Conservation (phyloP, 2,329 filamentous ascomycete species). For the Monosporascus sp. region DNA sequence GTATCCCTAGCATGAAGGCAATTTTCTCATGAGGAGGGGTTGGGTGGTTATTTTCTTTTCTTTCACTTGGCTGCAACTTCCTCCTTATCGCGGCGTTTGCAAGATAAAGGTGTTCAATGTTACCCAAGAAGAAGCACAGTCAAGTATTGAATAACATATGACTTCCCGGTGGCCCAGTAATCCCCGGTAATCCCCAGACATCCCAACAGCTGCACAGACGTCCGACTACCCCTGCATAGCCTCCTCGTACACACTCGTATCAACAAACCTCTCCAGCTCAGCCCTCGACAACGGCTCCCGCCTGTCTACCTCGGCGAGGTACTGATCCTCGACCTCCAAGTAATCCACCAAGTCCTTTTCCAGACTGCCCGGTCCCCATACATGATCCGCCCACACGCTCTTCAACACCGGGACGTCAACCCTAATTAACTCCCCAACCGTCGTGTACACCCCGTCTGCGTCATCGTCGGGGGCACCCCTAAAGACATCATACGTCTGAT, state of each 20-base stretch:
- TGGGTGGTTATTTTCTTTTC: too few species aligned
- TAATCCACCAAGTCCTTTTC: slow-evolving; percentile 21
- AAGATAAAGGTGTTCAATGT: too few species aligned
- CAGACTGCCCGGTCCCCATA: slow-evolving; percentile 18
- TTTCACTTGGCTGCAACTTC: too few species aligned
- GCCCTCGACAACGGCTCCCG: slow-evolving; percentile 10
- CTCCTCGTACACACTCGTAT: slow-evolving; percentile 15
- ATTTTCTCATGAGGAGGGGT: too few species aligned
- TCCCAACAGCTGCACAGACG: too few species aligned
- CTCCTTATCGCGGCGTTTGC: too few species aligned
- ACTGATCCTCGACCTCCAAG: slow-evolving; percentile 21
- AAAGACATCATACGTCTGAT: slow-evolving; percentile 24
- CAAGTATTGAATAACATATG: too few species aligned
- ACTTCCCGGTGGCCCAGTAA: too few species aligned
- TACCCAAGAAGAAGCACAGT: too few species aligned
- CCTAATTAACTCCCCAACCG: too few species aligned
- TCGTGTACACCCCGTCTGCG: slow-evolving; percentile 17
- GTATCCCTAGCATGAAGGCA: too few species aligned
- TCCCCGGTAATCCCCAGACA: too few species aligned
- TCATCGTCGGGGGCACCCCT: slow-evolving; percentile 17
- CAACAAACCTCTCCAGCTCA: slow-evolving; percentile 14
- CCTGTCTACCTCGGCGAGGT: slow-evolving; percentile 12
- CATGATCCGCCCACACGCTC: slow-evolving; percentile 22
- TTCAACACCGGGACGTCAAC: slow-evolving; percentile 14
- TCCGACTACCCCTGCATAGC: background rate